These are phyloP conservation scores for Cladophialophora exuberans DNA, from an alignment of 2,329 filamentous ascomycete genomes.

Conservation along the genomic window DNA sequence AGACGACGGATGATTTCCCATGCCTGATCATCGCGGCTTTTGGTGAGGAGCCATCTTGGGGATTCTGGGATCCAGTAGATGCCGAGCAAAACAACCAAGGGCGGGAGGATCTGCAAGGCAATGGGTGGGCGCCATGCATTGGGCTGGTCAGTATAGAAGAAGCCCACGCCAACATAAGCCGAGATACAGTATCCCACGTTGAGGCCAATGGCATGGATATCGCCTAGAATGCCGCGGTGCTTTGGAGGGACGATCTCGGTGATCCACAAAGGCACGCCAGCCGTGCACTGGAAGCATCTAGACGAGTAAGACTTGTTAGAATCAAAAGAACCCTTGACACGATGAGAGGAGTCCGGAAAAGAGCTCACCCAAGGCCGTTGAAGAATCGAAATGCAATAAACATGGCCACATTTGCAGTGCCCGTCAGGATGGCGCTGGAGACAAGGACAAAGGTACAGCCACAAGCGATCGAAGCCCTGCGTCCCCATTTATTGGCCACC, in stretches of 20 bases:
- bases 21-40: slow-evolving; percentile 37
- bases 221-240: slow-evolving; percentile 14
- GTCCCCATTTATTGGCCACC: not conserved
- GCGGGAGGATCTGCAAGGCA: slow-evolving; percentile 7
- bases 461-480: not conserved
- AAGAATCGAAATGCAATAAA: slow-evolving; percentile 22
- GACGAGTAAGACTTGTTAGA: slow-evolving; percentile 6
- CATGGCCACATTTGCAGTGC: slow-evolving; percentile 11
- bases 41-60: slow-evolving; percentile 40
- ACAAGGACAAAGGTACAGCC: not conserved
- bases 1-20: slow-evolving; percentile 41
- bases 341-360: slow-evolving; percentile 42
- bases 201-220: slow-evolving; percentile 14
- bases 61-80: slow-evolving; percentile 48
- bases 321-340: slow-evolving; percentile 39
- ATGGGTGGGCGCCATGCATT: slow-evolving; percentile 29
- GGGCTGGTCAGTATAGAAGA: not conserved
- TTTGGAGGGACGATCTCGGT: slow-evolving; percentile 17
- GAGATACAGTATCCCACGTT: slow-evolving; percentile 1
- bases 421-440: slow-evolving; percentile 1
- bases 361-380: no score
- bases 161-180: slow-evolving; percentile 11
- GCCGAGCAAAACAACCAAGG: slow-evolving; percentile 13
- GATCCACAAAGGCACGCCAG: slow-evolving; percentile 16
- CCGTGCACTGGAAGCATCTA: no score